Evolutionary conservation across 805 yeast genomes (phyloP).

Genomic region (Barnettozyma salicaria): DNA sequence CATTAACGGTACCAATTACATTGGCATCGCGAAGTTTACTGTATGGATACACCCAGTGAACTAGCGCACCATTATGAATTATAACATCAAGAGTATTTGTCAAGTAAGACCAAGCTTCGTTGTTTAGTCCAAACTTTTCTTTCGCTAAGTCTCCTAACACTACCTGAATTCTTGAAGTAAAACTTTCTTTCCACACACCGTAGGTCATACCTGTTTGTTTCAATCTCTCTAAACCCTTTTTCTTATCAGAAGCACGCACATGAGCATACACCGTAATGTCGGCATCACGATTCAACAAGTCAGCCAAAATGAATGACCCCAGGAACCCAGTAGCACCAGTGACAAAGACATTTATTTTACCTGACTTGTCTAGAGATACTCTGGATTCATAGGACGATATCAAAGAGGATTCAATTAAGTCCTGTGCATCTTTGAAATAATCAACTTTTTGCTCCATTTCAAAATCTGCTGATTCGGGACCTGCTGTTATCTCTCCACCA

Average conservation of each 20-base stretch:
- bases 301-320: conserved; percentile 83
- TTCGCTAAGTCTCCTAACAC: conserved; percentile 79
- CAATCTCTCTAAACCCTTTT: conserved; percentile 71
- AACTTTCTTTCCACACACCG: conserved; percentile 55
- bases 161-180: conserved; percentile 53
- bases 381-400: conserved; percentile 41
- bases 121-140: conserved; percentile 63
- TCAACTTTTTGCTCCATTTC: conserved; percentile 32
- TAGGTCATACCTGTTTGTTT: conserved; percentile 70
- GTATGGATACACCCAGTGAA: conserved; percentile 98
- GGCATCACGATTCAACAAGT: conserved; percentile 54
- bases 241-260: conserved; percentile 74
- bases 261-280: conserved; percentile 72
- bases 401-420: conserved; percentile 37
- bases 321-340: conserved; percentile 97
- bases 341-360: conserved; percentile 59
- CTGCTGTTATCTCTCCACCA: conserved; percentile 43
- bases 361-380: conserved; percentile 30
- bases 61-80: conserved; percentile 95
- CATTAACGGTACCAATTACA: conserved; percentile 81
- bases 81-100: conserved; percentile 66
- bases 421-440: conserved; percentile 73
- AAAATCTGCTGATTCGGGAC: conserved; percentile 19
- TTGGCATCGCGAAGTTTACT: conserved; percentile 86
- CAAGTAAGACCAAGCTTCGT: conserved; percentile 51